Base-by-base conservation (phyloP, 73 alveolate species). In the Paramecium sonneborni region DNA sequence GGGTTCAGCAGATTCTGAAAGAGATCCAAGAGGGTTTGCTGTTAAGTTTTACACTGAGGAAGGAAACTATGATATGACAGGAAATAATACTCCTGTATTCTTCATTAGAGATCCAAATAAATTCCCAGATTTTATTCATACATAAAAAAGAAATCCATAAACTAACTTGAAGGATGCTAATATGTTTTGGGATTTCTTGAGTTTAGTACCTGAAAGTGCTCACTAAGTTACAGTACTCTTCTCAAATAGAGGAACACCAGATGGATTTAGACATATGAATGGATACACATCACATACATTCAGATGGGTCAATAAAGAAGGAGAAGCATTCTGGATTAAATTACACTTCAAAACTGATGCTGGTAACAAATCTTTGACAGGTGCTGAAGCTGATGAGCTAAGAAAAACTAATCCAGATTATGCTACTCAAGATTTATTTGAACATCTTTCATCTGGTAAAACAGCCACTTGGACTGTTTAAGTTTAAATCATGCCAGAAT, bases 11-110 rank as follows among this genome's bases (percentile, higher is more conserved):
- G 99, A 96, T 85, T 93, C 98, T 14, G 97, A 92, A 32, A 85
- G 99, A 87, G 99, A 97, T 74, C 98, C 98, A 55, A 68, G 99
- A 55, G 99, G 99, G 23, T 97, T 96, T 72, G 99, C 99, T 9
- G 92, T 97, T 24, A 97, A 97, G 92, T 95, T 97, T 96, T 97
- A 97, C 94, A 97, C 99, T 32, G 98, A 96, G 62, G 99, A 97
- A 84, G 99, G 99, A 35, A 97, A 97, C 92, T 97, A 93, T 85
- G 99, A 97, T 86, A 92, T 97, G 97, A 97, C 95, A 55, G 99
- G 99, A 44, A 97, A 97, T 94, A 97, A 97, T 90, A 96, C 98
- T 44, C 99, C 99, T 23, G 97, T 97, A 86, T 97, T 97, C 96
- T 97, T 97, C 93, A 97, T 97, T 67, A 91, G 97, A 85, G 99